Percentiles rank a stretch among this genome's conserved stretches.
These are phyloP conservation scores for Trametes elegans DNA, from an alignment of 768 basidiomycete species.

Conservation along the genomic window DNA sequence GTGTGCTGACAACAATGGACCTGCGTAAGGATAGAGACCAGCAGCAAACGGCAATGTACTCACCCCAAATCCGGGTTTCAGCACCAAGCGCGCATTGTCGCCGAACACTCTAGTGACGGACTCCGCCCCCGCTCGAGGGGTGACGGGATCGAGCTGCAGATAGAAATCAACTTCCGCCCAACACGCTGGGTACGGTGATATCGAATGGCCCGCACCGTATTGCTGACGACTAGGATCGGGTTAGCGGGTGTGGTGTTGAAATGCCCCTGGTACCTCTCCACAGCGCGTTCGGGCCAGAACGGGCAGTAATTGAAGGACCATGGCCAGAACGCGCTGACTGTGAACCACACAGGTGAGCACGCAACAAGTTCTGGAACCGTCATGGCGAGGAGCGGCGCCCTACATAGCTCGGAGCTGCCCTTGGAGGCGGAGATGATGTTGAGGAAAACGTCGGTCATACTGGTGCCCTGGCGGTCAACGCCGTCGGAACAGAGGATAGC, in stretches of 20 bases:
- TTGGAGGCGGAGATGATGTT: background rate
- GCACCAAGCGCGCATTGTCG: slow-evolving; percentile 7
- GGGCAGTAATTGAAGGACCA: background rate
- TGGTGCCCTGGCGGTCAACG: slow-evolving; percentile 1
- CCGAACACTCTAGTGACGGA: slow-evolving; percentile 11
- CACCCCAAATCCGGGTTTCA: slow-evolving; percentile 16
- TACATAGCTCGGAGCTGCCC: slow-evolving; percentile 8
- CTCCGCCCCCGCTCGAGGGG: slow-evolving; percentile 16
- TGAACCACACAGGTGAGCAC: background rate
- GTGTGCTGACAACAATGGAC: background rate
- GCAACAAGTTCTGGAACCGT: no score
- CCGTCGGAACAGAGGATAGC: slow-evolving; percentile 14
- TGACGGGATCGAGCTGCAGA: slow-evolving; percentile 16
- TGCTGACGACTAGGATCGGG: slow-evolving; percentile 18
- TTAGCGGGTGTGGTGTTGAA: slow-evolving; percentile 21
- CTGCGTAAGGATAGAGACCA: no score
- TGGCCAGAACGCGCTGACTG: slow-evolving; percentile 5
- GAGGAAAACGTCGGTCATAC: slow-evolving; percentile 7
- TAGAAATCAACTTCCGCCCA: background rate
- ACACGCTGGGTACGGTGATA: no score
- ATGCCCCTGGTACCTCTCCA: slow-evolving; percentile 23
- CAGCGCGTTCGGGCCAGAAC: slow-evolving; percentile 18
- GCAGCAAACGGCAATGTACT: background rate
- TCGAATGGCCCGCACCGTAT: slow-evolving; percentile 7
- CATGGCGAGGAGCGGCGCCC: background rate